Base-by-base conservation (phyloP, 2,329 filamentous ascomycete species). In the Fusarium multiceps region DNA sequence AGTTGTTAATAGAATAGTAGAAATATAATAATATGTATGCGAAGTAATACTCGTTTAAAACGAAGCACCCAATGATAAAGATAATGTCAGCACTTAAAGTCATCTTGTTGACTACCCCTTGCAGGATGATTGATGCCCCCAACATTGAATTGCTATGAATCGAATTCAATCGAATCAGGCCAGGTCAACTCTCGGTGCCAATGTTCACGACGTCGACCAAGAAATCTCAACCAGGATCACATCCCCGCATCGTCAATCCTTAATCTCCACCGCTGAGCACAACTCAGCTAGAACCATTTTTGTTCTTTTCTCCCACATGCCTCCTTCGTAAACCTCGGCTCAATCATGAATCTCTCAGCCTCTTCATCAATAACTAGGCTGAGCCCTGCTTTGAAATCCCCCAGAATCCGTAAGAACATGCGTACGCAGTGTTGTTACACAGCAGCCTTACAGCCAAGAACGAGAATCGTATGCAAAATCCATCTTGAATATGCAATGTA, bases 201-300 rank as follows among this genome's bases (percentile, higher is more conserved):
- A 63, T 20, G 21, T 50, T 60, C 62, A 66, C 62, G 63, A 70
- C 58, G 68, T 69, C 56, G 57, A 67, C 62, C 62, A 51, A 68
- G 34, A 32, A 40, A 40, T 43, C 34, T 51, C 18, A 16, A n/a
- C 54, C 40, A 56, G 55, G 55, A 51, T 49, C 13, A 55, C 45
- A 55, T 59, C 55, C 57, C 69, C 69, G 53, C 60, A 70, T 50
- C 32, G 55, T 49, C 46, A 55, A 66, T 59, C 37, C 55, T 45
- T 55, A 56, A 66, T 72, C 60, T 66, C 56, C 68, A 71, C 55
- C 34, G 61, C 50, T 25, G 13, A 40, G 48, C 18, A 34, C 23
- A 40, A 40, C 51, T 55, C 48, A 55, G 55, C 34, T 55, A 48
- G 20, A 28, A 13, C 37, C 55, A 43, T 51, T 42, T 40, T 25